Conservation (phyloP, 2,329 filamentous ascomycete genomes). For the Botrytis sinoallii region DNA sequence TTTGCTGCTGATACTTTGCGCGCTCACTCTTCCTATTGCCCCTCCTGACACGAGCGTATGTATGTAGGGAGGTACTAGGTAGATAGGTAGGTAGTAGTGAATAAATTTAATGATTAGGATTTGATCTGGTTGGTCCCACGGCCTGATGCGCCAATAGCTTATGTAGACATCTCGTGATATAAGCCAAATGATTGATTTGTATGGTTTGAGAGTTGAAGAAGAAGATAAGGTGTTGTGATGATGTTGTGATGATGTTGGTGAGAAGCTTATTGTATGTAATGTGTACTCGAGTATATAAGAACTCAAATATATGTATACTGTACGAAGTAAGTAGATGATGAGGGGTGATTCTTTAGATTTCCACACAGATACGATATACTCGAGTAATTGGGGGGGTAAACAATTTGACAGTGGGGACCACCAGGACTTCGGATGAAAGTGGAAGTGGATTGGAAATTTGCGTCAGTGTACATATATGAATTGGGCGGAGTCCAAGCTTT, state of each 20-base stretch:
- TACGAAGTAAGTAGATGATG: not conserved
- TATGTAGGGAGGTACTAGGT: not conserved
- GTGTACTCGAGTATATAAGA: too few species aligned
- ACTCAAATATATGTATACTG: not conserved
- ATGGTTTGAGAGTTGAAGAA: not conserved
- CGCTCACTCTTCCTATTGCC: not conserved
- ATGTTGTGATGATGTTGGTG: not conserved
- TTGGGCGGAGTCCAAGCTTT: slow-evolving; percentile 5
- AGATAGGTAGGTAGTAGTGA: not conserved
- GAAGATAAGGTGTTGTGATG: not conserved
- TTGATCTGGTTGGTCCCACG: not conserved
- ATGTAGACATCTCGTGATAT: not conserved
- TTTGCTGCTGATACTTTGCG: slow-evolving; percentile 4
- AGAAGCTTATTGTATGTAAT: not conserved
- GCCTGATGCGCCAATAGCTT: not conserved
- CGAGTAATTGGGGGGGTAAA: not conserved
- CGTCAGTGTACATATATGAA: slow-evolving; percentile 2
- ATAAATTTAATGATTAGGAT: not conserved
- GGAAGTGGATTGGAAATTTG: not conserved
- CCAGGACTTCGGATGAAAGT: not conserved
- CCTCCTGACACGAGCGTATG: slow-evolving; percentile 7
- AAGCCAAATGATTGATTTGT: not conserved
- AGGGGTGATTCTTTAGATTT: slow-evolving; percentile 4
- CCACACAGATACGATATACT: not conserved
- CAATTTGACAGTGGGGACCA: not conserved